A percentile compares a stretch with the other conserved stretches of the same genome.
Conservation (phyloP, 768 basidiomycete genomes). For the Basidioascus undulatus region DNA sequence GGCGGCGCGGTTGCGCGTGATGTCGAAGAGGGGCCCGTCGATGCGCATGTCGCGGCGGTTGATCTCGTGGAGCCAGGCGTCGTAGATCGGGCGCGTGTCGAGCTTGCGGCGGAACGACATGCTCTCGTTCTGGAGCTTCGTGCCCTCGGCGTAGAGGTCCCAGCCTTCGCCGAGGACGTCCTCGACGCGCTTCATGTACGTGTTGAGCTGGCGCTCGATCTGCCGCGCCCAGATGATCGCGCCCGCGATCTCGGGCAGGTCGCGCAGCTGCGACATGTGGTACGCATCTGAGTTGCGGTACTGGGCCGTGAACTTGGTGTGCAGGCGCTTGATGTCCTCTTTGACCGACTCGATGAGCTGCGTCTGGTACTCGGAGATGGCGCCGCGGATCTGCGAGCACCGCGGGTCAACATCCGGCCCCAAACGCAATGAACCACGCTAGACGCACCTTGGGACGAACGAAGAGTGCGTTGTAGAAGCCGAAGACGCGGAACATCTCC, state of each 20-base stretch:
- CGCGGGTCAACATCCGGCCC: not conserved
- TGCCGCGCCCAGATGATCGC: constrained; percentile 99
- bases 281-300: constrained; percentile 87
- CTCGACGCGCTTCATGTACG: constrained; percentile 97
- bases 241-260: constrained; percentile 90
- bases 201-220: constrained; percentile 81
- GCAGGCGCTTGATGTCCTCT: constrained; percentile 83
- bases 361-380: constrained; percentile 97
- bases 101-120: constrained; percentile 84
- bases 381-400: constrained; percentile 58
- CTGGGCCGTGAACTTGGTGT: constrained; percentile 95
- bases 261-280: constrained; percentile 97
- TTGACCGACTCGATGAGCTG: constrained; percentile 97
- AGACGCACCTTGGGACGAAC: constrained; percentile 66
- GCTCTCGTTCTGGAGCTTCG: constrained; percentile 81
- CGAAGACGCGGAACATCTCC: constrained; percentile 98
- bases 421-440: not conserved
- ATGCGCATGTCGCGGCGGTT: constrained; percentile 77
- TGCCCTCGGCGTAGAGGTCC: constrained; percentile 98
- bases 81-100: constrained; percentile 77
- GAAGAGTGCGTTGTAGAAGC: constrained; percentile 90
- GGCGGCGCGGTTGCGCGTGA: constrained; percentile 21
- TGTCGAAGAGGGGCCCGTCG: constrained; percentile 76
- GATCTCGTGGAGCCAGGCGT: constrained; percentile 92
- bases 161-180: constrained; percentile 92